Evolutionary conservation across 139 green algal genomes (phyloP).

Genomic region (Chlamydomonas sphaeroides): DNA sequence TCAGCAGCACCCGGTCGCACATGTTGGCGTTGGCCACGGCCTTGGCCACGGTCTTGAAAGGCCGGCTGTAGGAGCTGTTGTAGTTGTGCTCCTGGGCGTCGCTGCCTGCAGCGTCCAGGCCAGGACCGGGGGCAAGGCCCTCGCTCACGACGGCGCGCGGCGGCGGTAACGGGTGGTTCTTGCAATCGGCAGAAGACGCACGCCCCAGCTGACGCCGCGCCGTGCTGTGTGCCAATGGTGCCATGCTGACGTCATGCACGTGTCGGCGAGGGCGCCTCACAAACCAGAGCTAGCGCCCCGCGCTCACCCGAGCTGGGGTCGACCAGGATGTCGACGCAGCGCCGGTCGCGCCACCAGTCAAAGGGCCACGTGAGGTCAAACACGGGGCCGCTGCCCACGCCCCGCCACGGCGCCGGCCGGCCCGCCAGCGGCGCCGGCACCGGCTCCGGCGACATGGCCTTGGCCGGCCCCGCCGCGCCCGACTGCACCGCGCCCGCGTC

Average conservation of each 20-base stretch:
- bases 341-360: background rate
- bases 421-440: background rate
- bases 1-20: conserved; percentile 5
- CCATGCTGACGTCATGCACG: background rate
- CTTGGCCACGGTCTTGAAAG: background rate
- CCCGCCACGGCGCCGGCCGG: background rate
- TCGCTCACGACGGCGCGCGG: no score
- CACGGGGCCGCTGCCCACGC: background rate
- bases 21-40: background rate
- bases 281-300: no score
- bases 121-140: no score
- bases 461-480: background rate
- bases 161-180: no score
- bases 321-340: background rate
- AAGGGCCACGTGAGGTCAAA: background rate
- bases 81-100: conserved; percentile 1
- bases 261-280: background rate
- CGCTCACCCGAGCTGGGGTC: background rate
- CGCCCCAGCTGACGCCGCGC: no score
- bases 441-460: background rate
- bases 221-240: no score
- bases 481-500: background rate
- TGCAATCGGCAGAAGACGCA: background rate
- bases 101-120: no score
- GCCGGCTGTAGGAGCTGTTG: background rate